phyloP scores from a whole-genome alignment of 176 grass and related monocot species.

The Eragrostis curvula region DNA sequence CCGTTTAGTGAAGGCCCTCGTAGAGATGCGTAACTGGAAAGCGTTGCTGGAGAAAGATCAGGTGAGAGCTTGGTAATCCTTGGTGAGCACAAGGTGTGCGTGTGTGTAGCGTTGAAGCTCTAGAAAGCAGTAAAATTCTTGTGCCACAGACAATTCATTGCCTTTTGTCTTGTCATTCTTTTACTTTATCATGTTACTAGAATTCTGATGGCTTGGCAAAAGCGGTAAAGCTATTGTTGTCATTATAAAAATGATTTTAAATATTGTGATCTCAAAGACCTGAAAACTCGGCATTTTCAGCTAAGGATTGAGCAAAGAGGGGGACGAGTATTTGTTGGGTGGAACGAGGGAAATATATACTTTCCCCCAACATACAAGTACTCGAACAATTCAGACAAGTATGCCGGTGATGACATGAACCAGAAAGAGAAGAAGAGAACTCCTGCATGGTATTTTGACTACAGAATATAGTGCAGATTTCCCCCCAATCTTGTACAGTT shows the following conservation, averaged over 20 bases:
- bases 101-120: slow-evolving; percentile 41
- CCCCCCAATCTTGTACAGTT: slow-evolving; percentile 30
- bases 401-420: slow-evolving; percentile 86
- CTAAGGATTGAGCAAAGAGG: slow-evolving; percentile 88
- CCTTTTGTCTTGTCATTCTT: slow-evolving; percentile 55
- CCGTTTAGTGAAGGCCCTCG: slow-evolving; percentile 92
- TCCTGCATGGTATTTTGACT: slow-evolving; percentile 75
- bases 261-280: slow-evolving; percentile 21
- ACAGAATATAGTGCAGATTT: not conserved
- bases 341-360: slow-evolving; percentile 93
- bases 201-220: slow-evolving; percentile 41
- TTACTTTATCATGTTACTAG: slow-evolving; percentile 50
- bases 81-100: slow-evolving; percentile 31
- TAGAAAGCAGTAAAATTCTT: slow-evolving; percentile 57
- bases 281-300: slow-evolving; percentile 53
- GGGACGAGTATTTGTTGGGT: slow-evolving; percentile 83
- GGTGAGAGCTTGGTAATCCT: slow-evolving; percentile 54
- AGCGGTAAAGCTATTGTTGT: slow-evolving; percentile 30
- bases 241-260: slow-evolving; percentile 34
- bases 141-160: slow-evolving; percentile 41
- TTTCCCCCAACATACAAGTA: slow-evolving; percentile 98
- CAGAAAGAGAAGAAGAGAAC: slow-evolving; percentile 92
- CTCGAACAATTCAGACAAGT: slow-evolving; percentile 95
- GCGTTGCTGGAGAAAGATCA: slow-evolving; percentile 98
- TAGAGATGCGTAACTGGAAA: slow-evolving; percentile 99